Conservation (phyloP, 257 asterid genomes). For the Paraleonurus japonicus region DNA sequence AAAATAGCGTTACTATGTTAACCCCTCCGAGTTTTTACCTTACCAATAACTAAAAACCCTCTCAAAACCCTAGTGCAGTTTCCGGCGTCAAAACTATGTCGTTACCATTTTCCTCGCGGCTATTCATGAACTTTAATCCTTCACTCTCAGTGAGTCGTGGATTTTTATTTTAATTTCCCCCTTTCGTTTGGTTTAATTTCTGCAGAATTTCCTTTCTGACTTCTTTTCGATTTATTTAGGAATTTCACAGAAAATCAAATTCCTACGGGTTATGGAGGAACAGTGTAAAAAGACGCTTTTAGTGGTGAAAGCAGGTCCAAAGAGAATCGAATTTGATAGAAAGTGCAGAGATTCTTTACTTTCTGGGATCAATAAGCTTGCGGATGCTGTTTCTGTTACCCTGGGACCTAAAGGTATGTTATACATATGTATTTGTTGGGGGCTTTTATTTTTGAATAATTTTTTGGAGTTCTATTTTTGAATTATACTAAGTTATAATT, state of each 20-base stretch:
- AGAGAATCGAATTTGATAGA: slow-evolving; percentile 68
- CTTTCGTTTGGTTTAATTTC: neutral
- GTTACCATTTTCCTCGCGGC: slow-evolving; percentile 39
- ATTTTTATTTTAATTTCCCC: neutral
- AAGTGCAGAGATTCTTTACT: slow-evolving; percentile 76
- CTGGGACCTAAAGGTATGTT: slow-evolving; percentile 81
- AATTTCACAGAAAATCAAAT: slow-evolving; percentile 33
- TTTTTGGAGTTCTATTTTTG: neutral
- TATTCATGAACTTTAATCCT: slow-evolving; percentile 22
- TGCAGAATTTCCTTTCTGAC: neutral
- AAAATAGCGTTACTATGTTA: neutral
- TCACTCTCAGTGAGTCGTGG: slow-evolving; percentile 41
- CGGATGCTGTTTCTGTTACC: slow-evolving; percentile 94
- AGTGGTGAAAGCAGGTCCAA: slow-evolving; percentile 77
- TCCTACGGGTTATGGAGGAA: slow-evolving; percentile 38
- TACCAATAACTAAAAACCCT: slow-evolving; percentile 24
- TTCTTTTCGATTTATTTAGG: slow-evolving; percentile 36
- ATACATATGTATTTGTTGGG: neutral
- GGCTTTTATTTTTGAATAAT: neutral
- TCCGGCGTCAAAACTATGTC: slow-evolving; percentile 29
- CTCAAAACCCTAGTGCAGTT: slow-evolving; percentile 34
- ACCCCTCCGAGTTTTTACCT: neutral
- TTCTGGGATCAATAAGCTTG: slow-evolving; percentile 87
- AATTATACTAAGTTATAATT: neutral
- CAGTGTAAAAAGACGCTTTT: slow-evolving; percentile 25